Evolutionary conservation across 495 filamentous ascomycete genomes (phyloP).

Genomic region (Pyrenula aspistea): DNA sequence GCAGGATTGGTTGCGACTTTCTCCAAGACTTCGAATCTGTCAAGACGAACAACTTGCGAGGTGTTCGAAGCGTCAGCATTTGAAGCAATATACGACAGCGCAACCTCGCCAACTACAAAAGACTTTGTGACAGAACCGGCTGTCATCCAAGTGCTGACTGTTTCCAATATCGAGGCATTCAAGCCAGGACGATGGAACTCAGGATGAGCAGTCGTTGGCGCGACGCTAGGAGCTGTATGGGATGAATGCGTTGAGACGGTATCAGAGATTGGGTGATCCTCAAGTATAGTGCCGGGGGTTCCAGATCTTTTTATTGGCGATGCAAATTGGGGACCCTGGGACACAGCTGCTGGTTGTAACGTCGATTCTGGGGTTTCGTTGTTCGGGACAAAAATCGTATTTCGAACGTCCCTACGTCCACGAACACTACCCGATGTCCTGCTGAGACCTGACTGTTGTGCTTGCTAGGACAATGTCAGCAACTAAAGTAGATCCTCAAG

Average conservation of each 20-base stretch:
- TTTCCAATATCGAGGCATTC: conserved; percentile 86
- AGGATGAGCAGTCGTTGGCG: conserved; percentile 56
- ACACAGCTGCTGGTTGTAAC: neutral
- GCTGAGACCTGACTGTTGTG: conserved; percentile 43
- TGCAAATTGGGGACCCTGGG: neutral
- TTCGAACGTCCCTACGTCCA: conserved; percentile 82
- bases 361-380: conserved; percentile 12
- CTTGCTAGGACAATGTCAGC: conserved; percentile 28
- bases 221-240: conserved; percentile 57
- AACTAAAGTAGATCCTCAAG: neutral
- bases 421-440: conserved; percentile 67
- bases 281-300: conserved; percentile 9
- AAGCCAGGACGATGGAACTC: conserved; percentile 73
- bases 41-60: conserved; percentile 63
- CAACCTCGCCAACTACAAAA: conserved; percentile 80
- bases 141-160: conserved; percentile 73
- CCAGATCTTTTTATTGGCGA: neutral
- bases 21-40: conserved; percentile 83
- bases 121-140: conserved; percentile 57
- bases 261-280: conserved; percentile 60
- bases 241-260: conserved; percentile 86
- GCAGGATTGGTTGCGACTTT: conserved; percentile 90
- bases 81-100: conserved; percentile 64
- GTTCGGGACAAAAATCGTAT: conserved; percentile 68
- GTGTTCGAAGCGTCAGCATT: conserved; percentile 37